Evolutionary conservation across 2,329 filamentous ascomycete species (phyloP), one percentile per base, ranked within the genome.

Genomic region (Sphaerulina musiva): DNA sequence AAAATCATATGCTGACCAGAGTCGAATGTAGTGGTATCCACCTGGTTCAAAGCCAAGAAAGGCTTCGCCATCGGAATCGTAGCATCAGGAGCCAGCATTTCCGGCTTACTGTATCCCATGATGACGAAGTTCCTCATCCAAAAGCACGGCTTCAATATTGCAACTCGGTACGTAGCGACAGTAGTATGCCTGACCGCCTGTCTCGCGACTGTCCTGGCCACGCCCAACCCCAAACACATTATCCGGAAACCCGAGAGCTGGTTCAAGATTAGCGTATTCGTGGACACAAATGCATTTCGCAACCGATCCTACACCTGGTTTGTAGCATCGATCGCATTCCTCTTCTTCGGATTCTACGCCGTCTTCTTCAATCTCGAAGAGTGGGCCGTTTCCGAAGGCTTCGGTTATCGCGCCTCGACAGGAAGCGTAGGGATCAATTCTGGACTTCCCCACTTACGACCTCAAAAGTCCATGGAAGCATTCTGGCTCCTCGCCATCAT

Each of bases 351-450:
- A 20, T 78, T 78, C 62, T 78, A 78, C 56, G 72, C 74, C 2
- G 66, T 79, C 17, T 78, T 78, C 66, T 78, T 78, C 69, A 78
- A 77, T 56, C 70, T 79, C 31, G 75, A 78, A 62, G 76, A 78
- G 66, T 78, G 76, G 76, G 76, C 76, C 17, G 69, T 74, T 12
- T 61, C 67, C 9, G 64, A 63, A 23, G 73, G 74, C 7, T 70
- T 74, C 40, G 75, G 74, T 14, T 70, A 66, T 48, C 58, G 60
- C 9, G 65, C 69, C 10, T 48, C 59, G 12, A 51, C 54, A 12
- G 52, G 43, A 17, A 17, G 52, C 9, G 59, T 59, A n/a, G 60
- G 62, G 26, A 17, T 41, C 8, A 57, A 62, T 17, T 40, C 58
- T 2, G 51, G 59, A 2, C 51, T 67, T 2, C 52, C 54, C 9